Base-by-base conservation (phyloP, 352 stramenopile genomes). In the Globisporangium ultimum region DNA sequence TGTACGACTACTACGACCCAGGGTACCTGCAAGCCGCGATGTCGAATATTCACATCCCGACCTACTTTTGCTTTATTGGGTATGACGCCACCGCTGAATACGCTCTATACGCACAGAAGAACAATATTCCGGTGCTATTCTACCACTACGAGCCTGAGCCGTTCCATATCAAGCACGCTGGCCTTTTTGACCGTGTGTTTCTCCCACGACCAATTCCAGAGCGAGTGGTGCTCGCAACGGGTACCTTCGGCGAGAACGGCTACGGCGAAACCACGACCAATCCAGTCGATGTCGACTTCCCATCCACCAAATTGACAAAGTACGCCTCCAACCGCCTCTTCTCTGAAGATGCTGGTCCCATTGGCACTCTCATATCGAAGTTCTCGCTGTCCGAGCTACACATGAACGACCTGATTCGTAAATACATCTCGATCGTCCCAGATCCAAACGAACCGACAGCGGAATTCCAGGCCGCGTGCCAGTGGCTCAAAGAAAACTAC, bases 121-220 rank as follows among this genome's bases (percentile, higher is more conserved):
- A 45, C 40, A 45, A 45, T 1, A 45, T 45, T 10, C 63, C 68
- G 0, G 61, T 81, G 2, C 22, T 73, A 8, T 86, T 86, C 38
- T 84, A 81, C 48, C 63, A 84, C 48, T 86, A 70, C 54, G 76
- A 84, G 51, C 76, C 73, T 3, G 73, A 83, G n/a, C 47, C 61
- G 51, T 78, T 80, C 47, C 64, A 77, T 38, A 60, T 69, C 15
- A 12, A 68, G 11, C 15, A 84, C 53, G 13, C 49, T 0, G 61
- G 58, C 3, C 43, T 66, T 17, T 81, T 86, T 32, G 45, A 70
- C 11, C 68, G 71, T n/a, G 48, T 86, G 0, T 77, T 76, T 17
- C 54, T 84, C 8, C 77, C 74, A 5, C 63, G 57, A 8, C 24
- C 67, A 5, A 24, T 46, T 1, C 70, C 64, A 1, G 59, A 66